phyloP scores from a whole-genome alignment of 345 rosid species.

The Pseudoturritis turrita region DNA sequence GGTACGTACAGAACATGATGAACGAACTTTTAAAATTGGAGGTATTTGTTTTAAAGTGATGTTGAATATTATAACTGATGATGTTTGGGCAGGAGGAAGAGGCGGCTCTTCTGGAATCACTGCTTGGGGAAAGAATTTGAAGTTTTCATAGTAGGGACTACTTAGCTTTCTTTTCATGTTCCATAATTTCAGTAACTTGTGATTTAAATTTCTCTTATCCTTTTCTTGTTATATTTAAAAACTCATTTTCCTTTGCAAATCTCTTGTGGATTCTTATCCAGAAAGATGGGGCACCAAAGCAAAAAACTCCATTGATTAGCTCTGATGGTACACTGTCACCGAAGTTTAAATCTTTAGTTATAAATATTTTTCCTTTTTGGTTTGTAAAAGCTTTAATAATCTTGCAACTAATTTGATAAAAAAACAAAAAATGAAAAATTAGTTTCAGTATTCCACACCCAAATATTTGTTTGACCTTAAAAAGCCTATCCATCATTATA shows the following conservation, averaged over 20 bases:
- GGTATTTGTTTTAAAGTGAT: not conserved
- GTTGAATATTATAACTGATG: conserved; percentile 11
- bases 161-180: conserved; percentile 8
- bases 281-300: too few species aligned
- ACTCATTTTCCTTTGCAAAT: not conserved
- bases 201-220: not conserved
- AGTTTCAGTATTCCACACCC: too few species aligned
- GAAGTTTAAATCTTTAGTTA: too few species aligned
- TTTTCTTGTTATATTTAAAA: not conserved
- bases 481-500: conserved; percentile 5
- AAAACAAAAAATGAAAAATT: too few species aligned
- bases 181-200: not conserved
- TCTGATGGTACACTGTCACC: too few species aligned
- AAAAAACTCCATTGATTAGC: too few species aligned
- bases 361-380: too few species aligned
- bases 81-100: conserved; percentile 69
- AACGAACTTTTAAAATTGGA: not conserved
- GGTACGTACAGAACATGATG: conserved; percentile 42
- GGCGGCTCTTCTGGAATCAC: conserved; percentile 75
- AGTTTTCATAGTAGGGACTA: conserved; percentile 16
- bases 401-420: too few species aligned
- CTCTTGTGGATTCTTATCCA: not conserved
- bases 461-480: conserved; percentile 3
- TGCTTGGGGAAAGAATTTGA: conserved; percentile 57
- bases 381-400: too few species aligned